phyloP scores from a whole-genome alignment of 179 eudicot genomes.

The Beta corolliflora region DNA sequence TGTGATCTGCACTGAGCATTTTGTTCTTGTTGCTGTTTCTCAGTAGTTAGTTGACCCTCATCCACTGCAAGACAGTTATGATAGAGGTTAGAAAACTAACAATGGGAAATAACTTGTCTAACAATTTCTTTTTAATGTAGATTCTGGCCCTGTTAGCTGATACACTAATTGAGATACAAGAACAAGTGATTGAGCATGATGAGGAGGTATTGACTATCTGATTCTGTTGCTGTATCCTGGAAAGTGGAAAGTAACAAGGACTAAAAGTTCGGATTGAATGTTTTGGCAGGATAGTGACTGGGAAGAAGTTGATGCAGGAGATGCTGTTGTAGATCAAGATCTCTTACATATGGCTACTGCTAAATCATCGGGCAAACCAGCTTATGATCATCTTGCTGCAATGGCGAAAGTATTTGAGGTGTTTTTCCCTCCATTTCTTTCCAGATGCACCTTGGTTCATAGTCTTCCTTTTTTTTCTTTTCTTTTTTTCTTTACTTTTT shows the following conservation, averaged over 20 bases:
- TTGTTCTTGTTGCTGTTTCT: neutral
- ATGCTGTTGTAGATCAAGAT: constrained; percentile 48
- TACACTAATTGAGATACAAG: constrained; percentile 79
- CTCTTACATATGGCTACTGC: constrained; percentile 40
- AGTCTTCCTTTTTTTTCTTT: neutral
- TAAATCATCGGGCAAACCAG: constrained; percentile 50
- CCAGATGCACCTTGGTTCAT: neutral
- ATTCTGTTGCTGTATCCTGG: neutral
- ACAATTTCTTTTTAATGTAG: constrained; percentile 35
- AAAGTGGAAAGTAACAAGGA: neutral
- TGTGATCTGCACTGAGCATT: neutral
- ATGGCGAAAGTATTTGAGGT: constrained; percentile 86
- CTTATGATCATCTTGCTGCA: constrained; percentile 71
- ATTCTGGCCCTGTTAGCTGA: constrained; percentile 84
- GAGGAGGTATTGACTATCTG: constrained; percentile 52
- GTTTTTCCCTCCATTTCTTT: constrained; percentile 3
- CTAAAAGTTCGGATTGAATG: constrained; percentile 4
- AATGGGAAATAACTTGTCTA: neutral
- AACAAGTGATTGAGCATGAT: constrained; percentile 63
- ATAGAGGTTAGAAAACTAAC: neutral
- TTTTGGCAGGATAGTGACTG: constrained; percentile 86
- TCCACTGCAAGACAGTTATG: neutral
- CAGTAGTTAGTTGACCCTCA: neutral
- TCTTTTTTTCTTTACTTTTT: neutral
- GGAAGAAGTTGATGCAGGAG: constrained; percentile 78